Base-by-base conservation (phyloP, 2,329 filamentous ascomycete species). In the Thielaviopsis musarum region DNA sequence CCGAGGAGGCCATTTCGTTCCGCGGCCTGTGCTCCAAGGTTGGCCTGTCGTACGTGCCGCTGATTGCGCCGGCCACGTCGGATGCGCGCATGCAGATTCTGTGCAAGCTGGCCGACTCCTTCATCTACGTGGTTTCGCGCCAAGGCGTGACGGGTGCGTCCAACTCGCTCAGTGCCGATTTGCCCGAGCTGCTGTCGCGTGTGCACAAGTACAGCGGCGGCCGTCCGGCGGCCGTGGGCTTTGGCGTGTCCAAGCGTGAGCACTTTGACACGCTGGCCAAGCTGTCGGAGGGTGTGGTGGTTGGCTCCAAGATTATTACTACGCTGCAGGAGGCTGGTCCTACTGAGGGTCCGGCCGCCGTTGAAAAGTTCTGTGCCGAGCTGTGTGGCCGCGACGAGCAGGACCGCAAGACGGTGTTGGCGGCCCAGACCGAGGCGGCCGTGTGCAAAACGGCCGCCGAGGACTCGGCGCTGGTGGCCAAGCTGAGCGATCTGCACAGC, bases 101-200 rank as follows among this genome's bases (percentile, higher is more conserved):
- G 13, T 98, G 93, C 80, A 84, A 88, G 70, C 91, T 98, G 64
- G 93, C 93, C 68, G 91, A 97, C 73, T 96, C 91, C 3, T 98
- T 97, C 76, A 95, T 98, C 73, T 98, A 98, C 70, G 91, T 98
- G 63, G 93, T 98, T 59, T 97, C 91, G 26, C 81, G 91, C 66
- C 94, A 95, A 86, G 93, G 93, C 66, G 91, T 97, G 60, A 98
- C 93, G 10, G 93, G 93, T 66, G 93, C 90, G 15, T 85, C 84
- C 0, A 91, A 91, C 38, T 83, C 83, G 26, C 74, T 98, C 67
- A 95, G 88, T 71, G 78, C 84, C 52, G 84, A 86, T 61, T 80
- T 98, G 38, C 89, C 91, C 15, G 83, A 87, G 57, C 80, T 98
- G 45, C 76, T 98, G 61, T 80, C 81, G 60, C 83, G 88, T 48